A percentile compares a stretch with the other conserved stretches of the same genome.
phyloP scores from a whole-genome alignment of 2,329 filamentous ascomycete species.

The Apiospora phragmitis region DNA sequence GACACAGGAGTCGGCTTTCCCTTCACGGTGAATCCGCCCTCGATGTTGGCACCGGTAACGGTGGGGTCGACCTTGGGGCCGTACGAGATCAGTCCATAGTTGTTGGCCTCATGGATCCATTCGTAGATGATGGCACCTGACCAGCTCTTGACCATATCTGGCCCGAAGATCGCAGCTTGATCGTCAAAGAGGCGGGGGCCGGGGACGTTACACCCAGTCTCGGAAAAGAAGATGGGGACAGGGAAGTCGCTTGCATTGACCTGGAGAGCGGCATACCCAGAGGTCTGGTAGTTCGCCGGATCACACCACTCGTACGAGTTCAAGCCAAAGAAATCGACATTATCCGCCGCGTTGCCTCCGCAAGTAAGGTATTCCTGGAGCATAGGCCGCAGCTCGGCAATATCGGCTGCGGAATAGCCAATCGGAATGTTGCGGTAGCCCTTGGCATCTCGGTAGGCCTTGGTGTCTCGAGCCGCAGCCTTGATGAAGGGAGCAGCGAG shows the following conservation, averaged over 20 bases:
- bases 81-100: conserved; percentile 69
- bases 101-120: conserved; percentile 67
- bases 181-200: conserved; percentile 70
- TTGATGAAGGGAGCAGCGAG: conserved; percentile 64
- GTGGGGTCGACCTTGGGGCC: conserved; percentile 57
- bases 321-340: conserved; percentile 61
- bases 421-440: conserved; percentile 69
- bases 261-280: conserved; percentile 61
- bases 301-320: conserved; percentile 74
- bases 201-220: conserved; percentile 72
- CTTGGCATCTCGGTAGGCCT: conserved; percentile 74
- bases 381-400: conserved; percentile 61
- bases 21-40: conserved; percentile 67
- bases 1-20: conserved; percentile 72
- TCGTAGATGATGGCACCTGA: conserved; percentile 78
- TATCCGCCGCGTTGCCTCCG: conserved; percentile 54
- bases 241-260: conserved; percentile 62
- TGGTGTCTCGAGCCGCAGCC: conserved; percentile 73
- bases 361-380: conserved; percentile 64
- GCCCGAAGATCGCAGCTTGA: conserved; percentile 68
- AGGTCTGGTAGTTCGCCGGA: conserved; percentile 58
- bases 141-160: conserved; percentile 57
- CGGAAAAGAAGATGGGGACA: conserved; percentile 76
- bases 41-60: conserved; percentile 53
- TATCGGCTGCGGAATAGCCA: conserved; percentile 78